Conservation (phyloP, 2,329 filamentous ascomycete species). For the Xylaria arbuscula region DNA sequence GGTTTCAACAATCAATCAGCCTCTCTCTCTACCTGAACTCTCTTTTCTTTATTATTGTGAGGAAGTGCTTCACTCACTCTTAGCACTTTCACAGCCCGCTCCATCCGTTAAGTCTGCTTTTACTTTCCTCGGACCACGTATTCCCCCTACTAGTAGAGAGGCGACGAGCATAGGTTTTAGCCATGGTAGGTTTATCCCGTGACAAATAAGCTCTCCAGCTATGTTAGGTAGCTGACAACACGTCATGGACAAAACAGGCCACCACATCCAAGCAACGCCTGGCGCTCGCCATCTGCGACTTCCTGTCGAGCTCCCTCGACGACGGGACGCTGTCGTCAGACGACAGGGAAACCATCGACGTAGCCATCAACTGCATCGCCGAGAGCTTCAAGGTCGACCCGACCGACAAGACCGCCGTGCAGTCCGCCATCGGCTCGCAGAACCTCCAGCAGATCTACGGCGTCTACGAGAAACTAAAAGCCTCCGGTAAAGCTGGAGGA, state of each 20-base stretch:
- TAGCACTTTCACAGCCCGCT: neutral
- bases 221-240: constrained; percentile 24
- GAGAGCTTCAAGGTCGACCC: constrained; percentile 96
- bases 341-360: constrained; percentile 92
- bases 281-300: constrained; percentile 96
- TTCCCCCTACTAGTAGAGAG: neutral
- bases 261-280: constrained; percentile 80
- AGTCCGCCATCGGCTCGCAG: constrained; percentile 84
- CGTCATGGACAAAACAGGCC: constrained; percentile 48
- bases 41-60: neutral
- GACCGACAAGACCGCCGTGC: constrained; percentile 76
- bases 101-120: neutral
- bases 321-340: constrained; percentile 91
- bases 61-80: neutral
- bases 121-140: neutral
- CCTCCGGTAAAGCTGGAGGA: constrained; percentile 49
- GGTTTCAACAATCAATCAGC: too few species aligned
- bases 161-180: neutral
- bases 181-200: constrained; percentile 21
- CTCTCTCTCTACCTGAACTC: neutral
- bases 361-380: constrained; percentile 92
- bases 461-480: constrained; percentile 95
- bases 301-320: constrained; percentile 82
- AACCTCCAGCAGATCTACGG: constrained; percentile 91
- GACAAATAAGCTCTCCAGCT: too few species aligned